These are phyloP conservation scores for Spizellomyces sp. DNA, from an alignment of 192 early-diverging fungal genomes.

Conservation along the genomic window DNA sequence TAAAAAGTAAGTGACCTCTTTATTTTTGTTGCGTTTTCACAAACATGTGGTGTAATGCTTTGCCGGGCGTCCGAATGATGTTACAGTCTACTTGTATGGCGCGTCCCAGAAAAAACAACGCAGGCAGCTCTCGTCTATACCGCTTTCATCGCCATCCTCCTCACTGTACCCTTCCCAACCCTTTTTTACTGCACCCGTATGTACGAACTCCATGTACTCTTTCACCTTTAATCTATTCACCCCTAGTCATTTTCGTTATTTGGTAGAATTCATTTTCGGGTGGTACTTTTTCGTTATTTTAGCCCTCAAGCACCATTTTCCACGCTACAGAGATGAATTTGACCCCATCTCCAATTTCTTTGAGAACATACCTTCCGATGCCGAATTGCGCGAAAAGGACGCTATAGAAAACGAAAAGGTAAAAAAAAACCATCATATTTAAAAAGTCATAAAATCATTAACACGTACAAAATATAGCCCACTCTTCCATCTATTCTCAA, in stretches of 20 bases:
- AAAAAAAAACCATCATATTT: neutral
- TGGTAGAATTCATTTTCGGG: slow-evolving; percentile 12
- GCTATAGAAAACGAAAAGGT: neutral
- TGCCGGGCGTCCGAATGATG: neutral
- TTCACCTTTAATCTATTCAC: neutral
- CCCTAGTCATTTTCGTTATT: neutral
- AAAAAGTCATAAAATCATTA: neutral
- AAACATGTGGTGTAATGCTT: neutral
- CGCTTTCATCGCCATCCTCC: neutral
- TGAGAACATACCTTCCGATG: slow-evolving; percentile 22
- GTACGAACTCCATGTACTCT: neutral
- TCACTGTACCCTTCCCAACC: neutral
- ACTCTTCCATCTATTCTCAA: neutral
- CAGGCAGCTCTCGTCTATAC: neutral
- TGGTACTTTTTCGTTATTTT: slow-evolving; percentile 26
- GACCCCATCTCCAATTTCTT: slow-evolving; percentile 18
- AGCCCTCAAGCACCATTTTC: slow-evolving; percentile 22
- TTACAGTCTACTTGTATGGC: slow-evolving; percentile 20
- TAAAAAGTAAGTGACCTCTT: slow-evolving; percentile 18
- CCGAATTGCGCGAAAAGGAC: neutral
- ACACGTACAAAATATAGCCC: neutral
- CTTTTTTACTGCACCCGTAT: slow-evolving; percentile 13
- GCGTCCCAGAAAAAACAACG: slow-evolving; percentile 16
- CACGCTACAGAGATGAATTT: slow-evolving; percentile 3
- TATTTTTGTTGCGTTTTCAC: neutral